A percentile compares a stretch with the other conserved stretches of the same genome.
Evolutionary conservation across 257 asterid species (phyloP).

Genomic region (Solanum peruvianum): DNA sequence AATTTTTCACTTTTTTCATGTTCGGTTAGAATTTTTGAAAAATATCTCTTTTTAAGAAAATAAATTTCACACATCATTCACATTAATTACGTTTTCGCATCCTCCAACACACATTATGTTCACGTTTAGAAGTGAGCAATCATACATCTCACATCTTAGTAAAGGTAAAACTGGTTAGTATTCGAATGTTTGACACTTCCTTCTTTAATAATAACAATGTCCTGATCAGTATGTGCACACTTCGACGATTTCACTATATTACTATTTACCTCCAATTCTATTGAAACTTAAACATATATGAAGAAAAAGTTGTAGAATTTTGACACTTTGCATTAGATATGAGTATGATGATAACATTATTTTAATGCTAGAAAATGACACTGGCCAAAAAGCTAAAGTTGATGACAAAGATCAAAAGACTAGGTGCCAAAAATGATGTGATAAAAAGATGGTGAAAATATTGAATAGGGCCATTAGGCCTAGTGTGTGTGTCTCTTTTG

Average conservation of each 20-base stretch:
- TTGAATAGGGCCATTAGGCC: not conserved
- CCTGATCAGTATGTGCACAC: rapidly evolving
- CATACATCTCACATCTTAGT: not conserved
- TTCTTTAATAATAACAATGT: not conserved
- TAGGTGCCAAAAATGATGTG: not conserved
- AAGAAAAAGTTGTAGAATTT: not conserved
- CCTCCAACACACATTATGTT: not conserved
- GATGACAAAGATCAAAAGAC: not conserved
- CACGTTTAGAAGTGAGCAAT: not conserved
- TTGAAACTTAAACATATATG: not conserved
- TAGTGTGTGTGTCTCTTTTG: not conserved
- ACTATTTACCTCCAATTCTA: not conserved
- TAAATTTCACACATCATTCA: not conserved
- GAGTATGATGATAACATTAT: not conserved
- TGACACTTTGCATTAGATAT: not conserved
- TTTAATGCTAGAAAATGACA: not conserved
- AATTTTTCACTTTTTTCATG: not conserved
- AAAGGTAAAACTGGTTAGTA: not conserved
- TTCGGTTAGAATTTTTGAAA: not conserved
- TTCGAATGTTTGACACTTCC: not conserved
- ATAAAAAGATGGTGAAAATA: not conserved
- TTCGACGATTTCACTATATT: not conserved
- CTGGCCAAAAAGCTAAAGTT: not conserved
- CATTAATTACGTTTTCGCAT: not conserved
- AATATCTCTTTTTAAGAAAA: not conserved